Evolutionary conservation across 805 yeast species (phyloP).

Genomic region (Candida lessepsii): DNA sequence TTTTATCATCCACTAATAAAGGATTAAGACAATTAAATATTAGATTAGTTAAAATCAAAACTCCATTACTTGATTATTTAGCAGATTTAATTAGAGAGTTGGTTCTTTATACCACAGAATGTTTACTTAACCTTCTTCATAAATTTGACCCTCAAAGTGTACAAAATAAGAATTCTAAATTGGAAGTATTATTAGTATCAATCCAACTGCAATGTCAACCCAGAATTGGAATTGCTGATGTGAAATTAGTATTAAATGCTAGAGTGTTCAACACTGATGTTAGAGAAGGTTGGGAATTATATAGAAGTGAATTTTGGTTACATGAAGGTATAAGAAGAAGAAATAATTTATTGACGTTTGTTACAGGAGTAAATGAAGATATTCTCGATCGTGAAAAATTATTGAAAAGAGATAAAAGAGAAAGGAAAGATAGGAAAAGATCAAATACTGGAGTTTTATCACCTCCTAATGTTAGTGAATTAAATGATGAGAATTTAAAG

Average conservation of each 20-base stretch:
- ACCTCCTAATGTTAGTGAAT: conserved; percentile 13
- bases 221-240: conserved; percentile 67
- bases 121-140: conserved; percentile 32
- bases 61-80: conserved; percentile 31
- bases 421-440: conserved; percentile 39
- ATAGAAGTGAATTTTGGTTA: conserved; percentile 91
- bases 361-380: conserved; percentile 14
- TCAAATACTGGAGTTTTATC: conserved; percentile 15
- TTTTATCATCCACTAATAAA: conserved; percentile 79
- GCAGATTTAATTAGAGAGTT: conserved; percentile 39
- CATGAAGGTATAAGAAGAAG: conserved; percentile 70
- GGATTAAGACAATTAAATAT: conserved; percentile 84
- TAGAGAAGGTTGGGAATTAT: conserved; percentile 93
- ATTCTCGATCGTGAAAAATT: conserved; percentile 25
- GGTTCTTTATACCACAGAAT: conserved; percentile 28
- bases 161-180: conserved; percentile 29
- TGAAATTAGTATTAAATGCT: conserved; percentile 78
- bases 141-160: conserved; percentile 32
- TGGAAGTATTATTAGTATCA: conserved; percentile 39
- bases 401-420: conserved; percentile 37
- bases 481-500: conserved; percentile 17
- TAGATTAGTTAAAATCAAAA: conserved; percentile 63
- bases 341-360: conserved; percentile 32
- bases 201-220: conserved; percentile 53
- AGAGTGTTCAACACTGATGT: conserved; percentile 78